Percentiles rank a stretch among this genome's conserved stretches.
Conservation (phyloP, 768 basidiomycete genomes). For the Cubamyces lactineus region DNA sequence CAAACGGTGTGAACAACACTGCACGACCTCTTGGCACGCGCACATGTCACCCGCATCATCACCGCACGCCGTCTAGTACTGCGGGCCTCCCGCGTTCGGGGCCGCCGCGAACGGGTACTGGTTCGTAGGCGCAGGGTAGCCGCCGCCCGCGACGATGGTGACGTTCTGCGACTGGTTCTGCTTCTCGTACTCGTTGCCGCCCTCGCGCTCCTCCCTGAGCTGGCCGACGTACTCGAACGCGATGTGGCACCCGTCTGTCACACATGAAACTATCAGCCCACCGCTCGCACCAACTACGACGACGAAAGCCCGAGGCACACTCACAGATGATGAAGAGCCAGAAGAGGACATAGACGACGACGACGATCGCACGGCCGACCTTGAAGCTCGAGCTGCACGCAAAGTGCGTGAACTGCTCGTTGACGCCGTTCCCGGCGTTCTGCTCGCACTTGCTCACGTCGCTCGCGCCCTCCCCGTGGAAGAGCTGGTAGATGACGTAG, state of each 20-base stretch:
- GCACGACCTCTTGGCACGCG: not conserved
- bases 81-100: conserved; percentile 16
- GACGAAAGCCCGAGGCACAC: no score
- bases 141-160: conserved; percentile 25
- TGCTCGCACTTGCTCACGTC: conserved; percentile 40
- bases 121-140: conserved; percentile 19
- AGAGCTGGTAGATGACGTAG: conserved; percentile 51
- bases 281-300: not conserved
- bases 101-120: conserved; percentile 26
- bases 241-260: conserved; percentile 53
- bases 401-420: conserved; percentile 36
- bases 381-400: conserved; percentile 48
- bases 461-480: conserved; percentile 36
- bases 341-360: conserved; percentile 50
- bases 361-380: conserved; percentile 45
- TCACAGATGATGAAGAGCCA: conserved; percentile 61
- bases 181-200: conserved; percentile 20
- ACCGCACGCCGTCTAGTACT: not conserved
- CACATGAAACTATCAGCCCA: not conserved
- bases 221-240: conserved; percentile 57
- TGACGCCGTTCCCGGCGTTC: conserved; percentile 38
- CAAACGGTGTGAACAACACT: no score
- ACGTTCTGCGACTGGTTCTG: conserved; percentile 19
- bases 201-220: conserved; percentile 50
- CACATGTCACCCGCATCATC: not conserved